A percentile compares a stretch with the other conserved stretches of the same genome.
Evolutionary conservation across 2,329 filamentous ascomycete genomes (phyloP).

Genomic region (Stylonectria norvegica): DNA sequence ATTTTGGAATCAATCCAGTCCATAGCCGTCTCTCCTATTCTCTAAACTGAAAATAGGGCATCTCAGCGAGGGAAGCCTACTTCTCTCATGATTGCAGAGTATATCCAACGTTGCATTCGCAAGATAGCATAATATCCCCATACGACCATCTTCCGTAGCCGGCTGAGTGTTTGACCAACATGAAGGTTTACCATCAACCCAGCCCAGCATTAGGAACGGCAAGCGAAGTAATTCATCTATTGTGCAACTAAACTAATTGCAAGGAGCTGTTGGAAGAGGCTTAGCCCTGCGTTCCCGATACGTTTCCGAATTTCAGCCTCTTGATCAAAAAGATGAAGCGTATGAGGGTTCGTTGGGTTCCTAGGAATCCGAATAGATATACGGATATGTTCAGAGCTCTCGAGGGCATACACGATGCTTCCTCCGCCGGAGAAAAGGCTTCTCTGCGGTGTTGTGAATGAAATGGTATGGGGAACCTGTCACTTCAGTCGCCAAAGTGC

Average conservation of each 20-base stretch:
- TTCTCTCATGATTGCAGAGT: not conserved
- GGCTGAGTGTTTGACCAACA: not conserved
- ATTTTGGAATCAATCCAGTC: not conserved
- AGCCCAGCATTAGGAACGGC: not conserved
- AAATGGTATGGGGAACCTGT: not conserved
- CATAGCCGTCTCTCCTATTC: not conserved
- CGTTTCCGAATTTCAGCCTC: not conserved
- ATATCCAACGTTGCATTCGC: not conserved
- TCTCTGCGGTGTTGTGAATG: not conserved
- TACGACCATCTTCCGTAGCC: not conserved
- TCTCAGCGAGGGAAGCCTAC: not conserved
- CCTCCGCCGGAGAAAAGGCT: not conserved
- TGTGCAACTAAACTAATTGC: not conserved
- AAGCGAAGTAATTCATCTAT: not conserved
- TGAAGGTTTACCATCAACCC: not conserved
- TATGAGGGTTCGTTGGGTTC: not conserved
- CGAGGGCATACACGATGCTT: not conserved
- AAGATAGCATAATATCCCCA: not conserved
- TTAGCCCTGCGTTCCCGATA: not conserved
- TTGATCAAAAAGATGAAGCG: not conserved
- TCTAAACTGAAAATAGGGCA: not conserved
- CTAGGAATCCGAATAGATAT: not conserved
- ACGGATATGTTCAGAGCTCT: not conserved
- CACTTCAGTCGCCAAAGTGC: not conserved
- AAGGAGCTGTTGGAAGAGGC: not conserved